phyloP scores from a whole-genome alignment of 169 alveolate genomes.

The Cryptosporidium xiaoi region DNA sequence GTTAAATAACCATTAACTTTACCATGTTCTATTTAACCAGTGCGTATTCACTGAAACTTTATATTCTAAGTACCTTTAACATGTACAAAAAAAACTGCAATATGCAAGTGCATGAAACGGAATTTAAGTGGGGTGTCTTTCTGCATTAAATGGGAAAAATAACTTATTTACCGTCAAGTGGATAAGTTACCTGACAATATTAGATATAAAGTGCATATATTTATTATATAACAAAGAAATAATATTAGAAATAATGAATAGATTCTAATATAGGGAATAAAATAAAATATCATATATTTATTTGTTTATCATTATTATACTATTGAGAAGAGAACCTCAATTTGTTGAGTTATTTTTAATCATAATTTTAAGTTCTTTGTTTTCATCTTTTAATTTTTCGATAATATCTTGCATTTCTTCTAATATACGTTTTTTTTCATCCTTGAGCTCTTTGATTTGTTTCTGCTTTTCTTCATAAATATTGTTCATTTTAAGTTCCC shows the following conservation, averaged over 20 bases:
- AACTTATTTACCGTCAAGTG: too few species aligned
- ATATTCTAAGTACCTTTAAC: too few species aligned
- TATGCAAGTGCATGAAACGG: too few species aligned
- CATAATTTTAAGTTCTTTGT: constrained; percentile 12
- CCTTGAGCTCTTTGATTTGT: constrained; percentile 36
- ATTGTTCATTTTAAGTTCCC: constrained; percentile 54
- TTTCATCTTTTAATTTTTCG: constrained; percentile 28
- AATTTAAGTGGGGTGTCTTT: too few species aligned
- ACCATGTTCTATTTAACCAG: too few species aligned
- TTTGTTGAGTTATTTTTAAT: not conserved
- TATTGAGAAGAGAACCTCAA: not conserved
- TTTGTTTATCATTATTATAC: too few species aligned
- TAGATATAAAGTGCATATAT: too few species aligned
- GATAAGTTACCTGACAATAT: too few species aligned
- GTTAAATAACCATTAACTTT: too few species aligned
- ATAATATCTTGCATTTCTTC: constrained; percentile 65
- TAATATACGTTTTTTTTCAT: constrained; percentile 34
- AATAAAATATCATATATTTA: not conserved
- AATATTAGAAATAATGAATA: not conserved
- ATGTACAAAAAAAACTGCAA: too few species aligned
- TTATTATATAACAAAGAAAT: not conserved
- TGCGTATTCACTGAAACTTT: too few species aligned
- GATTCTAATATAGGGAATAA: not conserved
- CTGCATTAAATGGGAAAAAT: too few species aligned
- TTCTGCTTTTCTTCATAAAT: constrained; percentile 59